Base-by-base conservation (phyloP, 192 early-diverging fungal species). In the Backusella liffmaniae region DNA sequence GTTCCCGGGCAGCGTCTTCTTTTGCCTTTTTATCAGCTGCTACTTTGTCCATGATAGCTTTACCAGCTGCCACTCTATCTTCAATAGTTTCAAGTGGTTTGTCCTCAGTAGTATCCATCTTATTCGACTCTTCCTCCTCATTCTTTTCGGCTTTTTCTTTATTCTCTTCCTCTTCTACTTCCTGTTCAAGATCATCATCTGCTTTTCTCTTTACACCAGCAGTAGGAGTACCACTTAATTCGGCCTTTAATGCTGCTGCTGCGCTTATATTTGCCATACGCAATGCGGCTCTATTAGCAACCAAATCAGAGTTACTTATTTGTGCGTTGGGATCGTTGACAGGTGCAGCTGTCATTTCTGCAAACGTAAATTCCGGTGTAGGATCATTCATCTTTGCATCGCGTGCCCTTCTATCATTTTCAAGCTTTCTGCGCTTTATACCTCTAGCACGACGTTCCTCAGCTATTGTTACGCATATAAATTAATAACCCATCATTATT, bases 181-280 rank as follows among this genome's bases (percentile, higher is more conserved):
- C 71, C 12, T 76, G 72, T 23, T 86, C 82, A 15, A 83, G 85
- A 36, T 74, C 79, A 49, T 88, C 89, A 9, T 81, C 84, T 13
- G 78, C 84, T 3, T 86, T 83, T 68, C 86, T 80, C 56, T 91
- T 90, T 16, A 68, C 75, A 8, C 80, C 82, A 59, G 44, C 71
- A 12, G 62, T 67, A 2, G 83, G 56, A 3, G 78, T 18, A 1
- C 75, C 83, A 16, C 78, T 81, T 32, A 95, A 73, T 44, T 86
- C 81, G 12, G 92, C 89, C 67, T 89, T 93, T 74, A 96, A 85
- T 1, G 84, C 81, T 44, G 92, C 94, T 4, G 88, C 85, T 4
- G 88, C 88, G 73, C 88, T 86, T 68, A 88, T 83, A 44, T 86
- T 87, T 21, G 86, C 84, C 68, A 86, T 82, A 35, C 83, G 70